Percentiles rank a stretch among this genome's conserved stretches.
phyloP scores from a whole-genome alignment of 768 basidiomycete genomes.

The Lyophyllum shimeji region DNA sequence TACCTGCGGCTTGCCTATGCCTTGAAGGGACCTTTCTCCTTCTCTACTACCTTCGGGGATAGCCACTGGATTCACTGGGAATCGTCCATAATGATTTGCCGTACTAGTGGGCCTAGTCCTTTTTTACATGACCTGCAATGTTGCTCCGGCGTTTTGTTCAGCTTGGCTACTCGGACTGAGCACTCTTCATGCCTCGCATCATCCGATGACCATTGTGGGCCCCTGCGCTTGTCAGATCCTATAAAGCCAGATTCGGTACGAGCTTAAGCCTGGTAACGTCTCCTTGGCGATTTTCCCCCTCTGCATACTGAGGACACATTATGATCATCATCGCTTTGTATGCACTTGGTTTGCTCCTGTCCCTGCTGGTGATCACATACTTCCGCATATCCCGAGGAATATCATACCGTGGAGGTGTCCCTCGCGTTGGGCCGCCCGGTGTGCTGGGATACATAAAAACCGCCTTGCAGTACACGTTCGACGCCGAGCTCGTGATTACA shows the following conservation, averaged over 20 bases:
- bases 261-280: background rate
- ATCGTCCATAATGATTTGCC: background rate
- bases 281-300: background rate
- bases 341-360: constrained; percentile 13
- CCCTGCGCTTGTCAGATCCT: background rate
- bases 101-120: background rate
- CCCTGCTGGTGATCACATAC: constrained; percentile 20
- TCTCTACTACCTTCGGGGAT: background rate
- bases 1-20: background rate
- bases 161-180: background rate
- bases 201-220: background rate
- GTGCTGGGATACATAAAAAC: constrained; percentile 33
- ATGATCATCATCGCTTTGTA: background rate
- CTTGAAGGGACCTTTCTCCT: background rate
- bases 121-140: background rate
- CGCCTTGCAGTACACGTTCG: constrained; percentile 32
- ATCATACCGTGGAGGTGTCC: constrained; percentile 29
- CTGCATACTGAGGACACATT: background rate
- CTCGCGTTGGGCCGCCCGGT: constrained; percentile 32
- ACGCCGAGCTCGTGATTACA: constrained; percentile 27
- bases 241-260: background rate
- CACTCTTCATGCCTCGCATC: background rate
- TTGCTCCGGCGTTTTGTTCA: background rate
- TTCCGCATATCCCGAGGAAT: constrained; percentile 26
- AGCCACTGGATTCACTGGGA: background rate